phyloP scores from a whole-genome alignment of 352 stramenopile genomes.

The Globisporangium paroecandrum region DNA sequence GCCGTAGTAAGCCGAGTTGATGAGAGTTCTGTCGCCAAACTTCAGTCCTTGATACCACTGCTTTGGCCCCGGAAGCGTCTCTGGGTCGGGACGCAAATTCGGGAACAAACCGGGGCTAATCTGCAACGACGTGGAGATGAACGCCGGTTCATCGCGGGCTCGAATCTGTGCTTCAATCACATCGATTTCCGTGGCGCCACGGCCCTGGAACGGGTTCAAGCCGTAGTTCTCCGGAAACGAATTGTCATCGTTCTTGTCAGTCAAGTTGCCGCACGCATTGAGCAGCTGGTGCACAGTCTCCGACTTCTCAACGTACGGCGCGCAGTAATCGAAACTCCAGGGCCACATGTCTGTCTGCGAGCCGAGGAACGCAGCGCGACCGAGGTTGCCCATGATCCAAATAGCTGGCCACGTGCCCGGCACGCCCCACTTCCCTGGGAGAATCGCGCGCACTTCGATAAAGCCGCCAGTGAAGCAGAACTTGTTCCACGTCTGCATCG shows the following conservation, averaged over 20 bases:
- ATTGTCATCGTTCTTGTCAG: slow-evolving; percentile 88
- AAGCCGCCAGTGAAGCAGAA: slow-evolving; percentile 98
- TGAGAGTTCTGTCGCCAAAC: slow-evolving; percentile 80
- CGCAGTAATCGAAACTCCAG: slow-evolving; percentile 95
- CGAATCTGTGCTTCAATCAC: slow-evolving; percentile 90
- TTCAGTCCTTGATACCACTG: slow-evolving; percentile 91
- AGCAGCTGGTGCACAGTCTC: slow-evolving; percentile 93
- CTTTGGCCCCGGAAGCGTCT: slow-evolving; percentile 48
- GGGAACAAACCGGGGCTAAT: slow-evolving; percentile 75
- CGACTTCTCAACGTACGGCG: slow-evolving; percentile 75
- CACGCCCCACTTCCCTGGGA: slow-evolving; percentile 93
- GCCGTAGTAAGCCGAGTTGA: slow-evolving; percentile 96
- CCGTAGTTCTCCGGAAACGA: slow-evolving; percentile 89
- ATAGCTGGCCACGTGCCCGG: slow-evolving; percentile 96
- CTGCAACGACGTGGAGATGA: slow-evolving; percentile 93
- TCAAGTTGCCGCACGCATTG: slow-evolving; percentile 92
- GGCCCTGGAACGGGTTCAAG: slow-evolving; percentile 87
- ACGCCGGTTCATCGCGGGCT: slow-evolving; percentile 82
- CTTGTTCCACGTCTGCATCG: slow-evolving; percentile 98
- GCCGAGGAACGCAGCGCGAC: slow-evolving; percentile 90
- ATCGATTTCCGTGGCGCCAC: slow-evolving; percentile 96
- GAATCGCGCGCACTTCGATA: slow-evolving; percentile 91
- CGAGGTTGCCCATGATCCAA: slow-evolving; percentile 98
- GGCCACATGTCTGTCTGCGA: slow-evolving; percentile 95
- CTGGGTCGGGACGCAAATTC: slow-evolving; percentile 58